Percentiles rank a stretch among this genome's conserved stretches.
These are phyloP conservation scores for Flaveria bidentis DNA, from an alignment of 129 eudicot genomes.

Conservation along the genomic window DNA sequence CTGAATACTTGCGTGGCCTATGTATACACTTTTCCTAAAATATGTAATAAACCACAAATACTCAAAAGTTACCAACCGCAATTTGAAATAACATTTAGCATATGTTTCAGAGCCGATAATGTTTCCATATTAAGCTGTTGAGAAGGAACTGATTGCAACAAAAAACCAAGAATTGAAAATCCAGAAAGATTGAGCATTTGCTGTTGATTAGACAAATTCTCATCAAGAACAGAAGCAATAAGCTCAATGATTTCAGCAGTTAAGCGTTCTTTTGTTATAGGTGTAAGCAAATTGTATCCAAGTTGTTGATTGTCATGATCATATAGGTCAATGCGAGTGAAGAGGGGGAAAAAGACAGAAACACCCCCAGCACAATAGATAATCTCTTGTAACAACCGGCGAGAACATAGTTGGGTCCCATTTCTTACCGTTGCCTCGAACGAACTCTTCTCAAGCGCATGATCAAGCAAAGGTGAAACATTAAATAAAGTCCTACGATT, in stretches of 20 bases:
- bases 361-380: constrained; percentile 98
- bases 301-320: constrained; percentile 47
- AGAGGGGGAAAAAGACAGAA: constrained; percentile 94
- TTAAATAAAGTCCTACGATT: constrained; percentile 73
- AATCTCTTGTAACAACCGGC: constrained; percentile 85
- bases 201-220: constrained; percentile 90
- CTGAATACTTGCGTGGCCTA: too few relatives aligned
- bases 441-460: constrained; percentile 56
- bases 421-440: constrained; percentile 78
- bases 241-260: constrained; percentile 94
- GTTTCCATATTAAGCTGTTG: constrained; percentile 87
- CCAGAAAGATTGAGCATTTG: constrained; percentile 97
- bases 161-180: constrained; percentile 78
- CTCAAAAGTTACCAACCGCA: constrained; percentile 54
- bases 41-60: constrained; percentile 7
- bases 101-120: constrained; percentile 77
- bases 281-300: constrained; percentile 56
- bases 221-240: constrained; percentile 89
- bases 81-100: constrained; percentile 73
- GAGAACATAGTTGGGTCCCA: constrained; percentile 96
- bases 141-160: constrained; percentile 77
- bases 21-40: not conserved
- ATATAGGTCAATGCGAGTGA: constrained; percentile 70
- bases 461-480: constrained; percentile 77
- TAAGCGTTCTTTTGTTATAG: constrained; percentile 71